Percentiles rank a stretch among this genome's conserved stretches.
phyloP scores from a whole-genome alignment of 257 asterid species.

The Ophiorrhiza pumila region DNA sequence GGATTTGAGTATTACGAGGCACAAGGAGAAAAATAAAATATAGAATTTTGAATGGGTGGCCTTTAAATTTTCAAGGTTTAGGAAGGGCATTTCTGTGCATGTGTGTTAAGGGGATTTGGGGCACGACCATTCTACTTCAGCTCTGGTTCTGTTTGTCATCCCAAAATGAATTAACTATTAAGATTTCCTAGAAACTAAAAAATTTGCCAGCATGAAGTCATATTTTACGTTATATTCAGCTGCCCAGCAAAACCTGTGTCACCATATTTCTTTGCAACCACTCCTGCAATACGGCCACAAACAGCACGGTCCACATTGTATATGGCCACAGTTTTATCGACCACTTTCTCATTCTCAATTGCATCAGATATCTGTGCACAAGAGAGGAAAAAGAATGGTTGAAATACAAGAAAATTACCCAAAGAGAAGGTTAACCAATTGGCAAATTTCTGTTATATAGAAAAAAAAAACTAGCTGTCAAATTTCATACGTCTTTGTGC shows the following conservation, averaged over 20 bases:
- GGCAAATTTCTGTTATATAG: not conserved
- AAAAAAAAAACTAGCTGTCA: not conserved
- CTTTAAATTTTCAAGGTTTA: no score
- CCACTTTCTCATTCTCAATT: conserved; percentile 80
- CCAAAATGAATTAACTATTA: not conserved
- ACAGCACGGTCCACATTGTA: conserved; percentile 96
- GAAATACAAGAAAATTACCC: not conserved
- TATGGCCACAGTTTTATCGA: conserved; percentile 60
- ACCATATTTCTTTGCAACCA: conserved; percentile 90
- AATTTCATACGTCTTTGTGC: not conserved
- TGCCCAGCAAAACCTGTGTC: conserved; percentile 98
- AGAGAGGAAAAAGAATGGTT: conserved; percentile 12
- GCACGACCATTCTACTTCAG: not conserved
- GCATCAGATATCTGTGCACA: conserved; percentile 67
- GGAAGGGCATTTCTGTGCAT: no score
- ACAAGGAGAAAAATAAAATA: not conserved
- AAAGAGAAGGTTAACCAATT: not conserved
- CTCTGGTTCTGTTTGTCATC: not conserved
- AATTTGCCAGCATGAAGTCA: not conserved
- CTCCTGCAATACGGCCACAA: conserved; percentile 98
- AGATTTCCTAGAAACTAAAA: not conserved
- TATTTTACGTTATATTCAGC: conserved; percentile 69
- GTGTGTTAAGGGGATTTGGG: no score
- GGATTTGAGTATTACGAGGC: not conserved
- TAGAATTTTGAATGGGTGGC: not conserved